phyloP scores from a whole-genome alignment of 225 moss, liverwort and hornwort species.

The Antitrichia curtipendula region DNA sequence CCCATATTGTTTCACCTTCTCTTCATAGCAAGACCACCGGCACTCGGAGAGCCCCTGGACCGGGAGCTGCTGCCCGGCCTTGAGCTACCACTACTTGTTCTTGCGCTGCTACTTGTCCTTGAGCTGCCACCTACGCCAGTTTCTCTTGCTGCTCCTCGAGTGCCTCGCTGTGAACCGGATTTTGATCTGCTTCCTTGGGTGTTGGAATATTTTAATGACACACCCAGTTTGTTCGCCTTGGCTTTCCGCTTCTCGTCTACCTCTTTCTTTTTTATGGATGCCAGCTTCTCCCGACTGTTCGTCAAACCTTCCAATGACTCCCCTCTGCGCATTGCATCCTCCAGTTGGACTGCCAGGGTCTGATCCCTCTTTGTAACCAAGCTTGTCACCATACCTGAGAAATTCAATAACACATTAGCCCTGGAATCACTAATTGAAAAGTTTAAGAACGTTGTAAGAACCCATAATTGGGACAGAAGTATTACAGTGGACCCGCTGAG shows the following conservation, averaged over 20 bases:
- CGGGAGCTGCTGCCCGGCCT: background rate
- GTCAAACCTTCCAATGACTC: slow-evolving; percentile 76
- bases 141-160: slow-evolving; percentile 25
- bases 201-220: slow-evolving; percentile 28
- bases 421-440: background rate
- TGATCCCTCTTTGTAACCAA: slow-evolving; percentile 84
- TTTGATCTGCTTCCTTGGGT: slow-evolving; percentile 30
- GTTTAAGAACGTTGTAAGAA: no score
- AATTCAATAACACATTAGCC: background rate
- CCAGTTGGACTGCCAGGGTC: slow-evolving; percentile 76
- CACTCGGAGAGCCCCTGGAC: background rate
- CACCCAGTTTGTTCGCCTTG: slow-evolving; percentile 35
- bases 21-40: slow-evolving; percentile 18
- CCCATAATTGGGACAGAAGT: background rate
- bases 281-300: slow-evolving; percentile 63
- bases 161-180: slow-evolving; percentile 23
- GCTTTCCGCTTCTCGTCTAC: slow-evolving; percentile 40
- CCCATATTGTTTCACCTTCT: slow-evolving; percentile 10
- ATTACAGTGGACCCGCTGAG: background rate
- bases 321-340: slow-evolving; percentile 85
- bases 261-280: slow-evolving; percentile 52
- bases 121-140: background rate
- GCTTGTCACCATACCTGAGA: slow-evolving; percentile 80
- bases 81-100: background rate
- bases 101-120: background rate